Base-by-base conservation (phyloP, 2,329 filamentous ascomycete genomes). In the Trichoderma brevicompactum region DNA sequence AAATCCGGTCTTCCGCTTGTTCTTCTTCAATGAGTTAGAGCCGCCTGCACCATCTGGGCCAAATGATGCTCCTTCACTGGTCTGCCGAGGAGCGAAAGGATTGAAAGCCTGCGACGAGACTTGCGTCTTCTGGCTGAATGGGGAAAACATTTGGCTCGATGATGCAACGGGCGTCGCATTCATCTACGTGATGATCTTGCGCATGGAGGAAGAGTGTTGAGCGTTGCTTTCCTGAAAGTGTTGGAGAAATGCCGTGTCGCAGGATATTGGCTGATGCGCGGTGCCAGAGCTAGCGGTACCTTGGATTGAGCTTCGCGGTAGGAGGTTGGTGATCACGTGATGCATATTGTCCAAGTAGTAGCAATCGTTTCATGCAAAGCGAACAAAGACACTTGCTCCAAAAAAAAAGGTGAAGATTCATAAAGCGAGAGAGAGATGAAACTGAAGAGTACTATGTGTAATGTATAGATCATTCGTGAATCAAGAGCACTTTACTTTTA, bases 101-200 rank as follows among this genome's bases (percentile, higher is more conserved):
- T 77, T 79, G 66, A 71, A 70, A 65, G 72, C 73, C 66, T 75
- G 71, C 72, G 76, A 72, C 69, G 73, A 70, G 69, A 71, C 73
- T 69, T 73, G 71, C 74, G 76, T 74, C 70, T 75, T 72, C 70
- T 75, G 74, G 69, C 74, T 72, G 66, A 78, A 74, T 63, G 75
- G 69, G 66, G 77, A 75, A 73, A 76, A 75, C 77, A 79, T 79
- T 71, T 74, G 72, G 71, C 69, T 74, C 70, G 76, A 77, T 75
- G 76, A 76, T 77, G 77, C 78, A 78, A 78, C 76, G 66, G 67
- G 68, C 70, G 77, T 78, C 75, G 77, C 78, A 76, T 72, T 75
- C 77, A 78, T 73, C 75, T 70, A 70, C 65, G 67, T 64, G 68
- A 67, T 72, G 68, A 72, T 72, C 40, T 72, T 72, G 71, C 69